phyloP scores from a whole-genome alignment of 139 green algal genomes.

The Tetraselmis chui region DNA sequence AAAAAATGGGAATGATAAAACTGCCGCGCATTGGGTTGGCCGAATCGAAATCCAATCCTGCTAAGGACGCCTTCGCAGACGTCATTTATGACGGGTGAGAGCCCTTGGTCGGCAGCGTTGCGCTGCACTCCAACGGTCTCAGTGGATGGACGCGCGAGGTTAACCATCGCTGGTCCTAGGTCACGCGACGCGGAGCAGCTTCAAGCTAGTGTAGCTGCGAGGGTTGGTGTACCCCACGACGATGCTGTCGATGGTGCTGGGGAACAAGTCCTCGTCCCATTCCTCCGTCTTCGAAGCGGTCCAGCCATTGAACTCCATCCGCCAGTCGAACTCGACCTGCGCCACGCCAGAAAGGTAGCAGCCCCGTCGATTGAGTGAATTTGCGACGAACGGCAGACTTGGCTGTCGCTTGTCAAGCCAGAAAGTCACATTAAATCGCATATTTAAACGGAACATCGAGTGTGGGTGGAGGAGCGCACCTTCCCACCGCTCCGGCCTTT shows the following conservation, averaged over 20 bases:
- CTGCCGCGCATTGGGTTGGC: too few species aligned
- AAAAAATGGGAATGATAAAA: too few species aligned
- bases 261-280: neutral
- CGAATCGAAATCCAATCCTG: too few species aligned
- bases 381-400: neutral
- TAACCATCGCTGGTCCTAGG: too few species aligned
- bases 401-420: neutral
- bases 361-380: neutral
- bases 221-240: neutral
- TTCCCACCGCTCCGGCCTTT: neutral
- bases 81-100: too few species aligned
- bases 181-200: neutral
- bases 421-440: neutral
- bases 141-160: too few species aligned
- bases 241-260: neutral
- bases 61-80: too few species aligned
- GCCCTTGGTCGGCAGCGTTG: too few species aligned
- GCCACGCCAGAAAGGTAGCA: neutral
- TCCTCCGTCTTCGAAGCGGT: neutral
- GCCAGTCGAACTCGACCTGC: neutral
- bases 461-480: neutral
- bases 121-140: too few species aligned
- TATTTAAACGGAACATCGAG: neutral
- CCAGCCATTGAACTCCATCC: neutral
- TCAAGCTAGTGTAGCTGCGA: neutral